Evolutionary conservation across 2,329 filamentous ascomycete species (phyloP).

Genomic region (Cordyceps cateniannulata): DNA sequence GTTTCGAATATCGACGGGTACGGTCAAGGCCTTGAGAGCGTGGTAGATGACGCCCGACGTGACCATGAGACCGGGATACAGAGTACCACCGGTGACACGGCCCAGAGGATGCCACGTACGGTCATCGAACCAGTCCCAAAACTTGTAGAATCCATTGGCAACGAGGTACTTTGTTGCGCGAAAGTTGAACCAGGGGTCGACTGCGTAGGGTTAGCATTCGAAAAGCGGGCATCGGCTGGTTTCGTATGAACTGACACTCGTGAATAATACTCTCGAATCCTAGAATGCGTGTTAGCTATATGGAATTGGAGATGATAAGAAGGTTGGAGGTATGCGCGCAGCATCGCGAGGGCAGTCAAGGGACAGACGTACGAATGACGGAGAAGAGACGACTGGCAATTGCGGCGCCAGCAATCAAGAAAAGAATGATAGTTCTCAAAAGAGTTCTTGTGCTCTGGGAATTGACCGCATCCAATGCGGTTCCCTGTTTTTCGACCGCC

Average conservation of each 20-base stretch:
- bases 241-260: conserved; percentile 68
- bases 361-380: conserved; percentile 78
- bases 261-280: conserved; percentile 99
- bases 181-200: conserved; percentile 99
- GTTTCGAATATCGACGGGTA: conserved; percentile 97
- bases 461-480: conserved; percentile 64
- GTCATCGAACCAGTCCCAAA: conserved; percentile 99
- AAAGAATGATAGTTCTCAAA: conserved; percentile 82
- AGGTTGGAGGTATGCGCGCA: neutral
- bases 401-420: conserved; percentile 83
- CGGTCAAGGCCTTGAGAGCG: conserved; percentile 74
- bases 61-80: conserved; percentile 98
- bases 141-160: conserved; percentile 94
- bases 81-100: conserved; percentile 95
- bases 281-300: conserved; percentile 34
- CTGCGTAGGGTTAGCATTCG: conserved; percentile 41
- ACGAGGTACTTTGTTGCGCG: conserved; percentile 96
- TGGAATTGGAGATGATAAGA: neutral
- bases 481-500: conserved; percentile 40
- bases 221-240: conserved; percentile 11
- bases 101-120: conserved; percentile 99
- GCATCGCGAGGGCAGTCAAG: neutral
- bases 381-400: conserved; percentile 94
- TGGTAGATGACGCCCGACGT: conserved; percentile 98
- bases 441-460: conserved; percentile 78